Evolutionary conservation across 2,329 filamentous ascomycete species (phyloP), one percentile per base, ranked within the genome.

Genomic region (Albophoma yamanashiensis): DNA sequence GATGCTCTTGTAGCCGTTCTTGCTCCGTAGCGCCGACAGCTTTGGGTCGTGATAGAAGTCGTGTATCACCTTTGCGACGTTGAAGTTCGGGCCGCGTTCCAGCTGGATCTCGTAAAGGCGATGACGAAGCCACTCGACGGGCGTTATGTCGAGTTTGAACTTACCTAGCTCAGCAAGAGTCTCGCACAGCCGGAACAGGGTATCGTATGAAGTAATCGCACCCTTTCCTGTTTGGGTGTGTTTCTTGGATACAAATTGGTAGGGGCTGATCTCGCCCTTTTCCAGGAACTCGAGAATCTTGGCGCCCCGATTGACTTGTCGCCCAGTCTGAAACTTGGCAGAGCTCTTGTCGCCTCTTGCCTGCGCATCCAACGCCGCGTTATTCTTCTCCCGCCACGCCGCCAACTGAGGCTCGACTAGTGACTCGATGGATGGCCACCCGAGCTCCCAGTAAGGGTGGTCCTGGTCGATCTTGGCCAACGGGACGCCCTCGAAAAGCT

Each of bases 31-130:
- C 1, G 72, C 68, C 17, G 76, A 73, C 1, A 84, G 69, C 66
- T 83, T 84, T 0, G 72, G 69, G 64, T 85, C 82, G 63, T 82
- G 80, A 62, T 85, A 85, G 25, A 85, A 76, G 64, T 82, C 76
- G 58, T 82, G 78, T 1, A 81, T 75, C 1, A 76, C 79, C 65
- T 75, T 77, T 53, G 76, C 75, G 25, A 84, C 69, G 65, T 77
- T 82, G 64, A 85, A 85, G 20, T 73, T 72, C 2, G 76, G 65
- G 0, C 79, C 79, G 45, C 78, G 70, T 22, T 71, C 63, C 55
- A 68, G 56, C 43, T 76, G 74, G 17, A 84, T 69, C 67, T 85
- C 81, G 62, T 80, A 74, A 56, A 85, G 73, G 15, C 82, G 79
- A 42, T 84, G 81, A 4, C 82, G 79, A 58, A 85, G 71, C 82